Evolutionary conservation across 805 yeast species (phyloP), one percentile per base, ranked within the genome.

Genomic region (Candida qinlingensis): DNA sequence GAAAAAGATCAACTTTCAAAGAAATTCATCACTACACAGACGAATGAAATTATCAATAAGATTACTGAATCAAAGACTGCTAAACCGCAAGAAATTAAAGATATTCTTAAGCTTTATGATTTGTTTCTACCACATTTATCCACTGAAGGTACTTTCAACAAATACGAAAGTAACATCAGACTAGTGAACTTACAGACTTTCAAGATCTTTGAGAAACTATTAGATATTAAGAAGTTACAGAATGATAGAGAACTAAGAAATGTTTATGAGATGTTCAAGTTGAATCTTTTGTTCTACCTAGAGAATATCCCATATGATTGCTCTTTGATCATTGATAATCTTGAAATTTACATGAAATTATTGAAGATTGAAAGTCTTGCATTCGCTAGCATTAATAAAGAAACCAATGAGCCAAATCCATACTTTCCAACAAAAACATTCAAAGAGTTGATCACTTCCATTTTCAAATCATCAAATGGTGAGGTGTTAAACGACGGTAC

Each of bases 361-460:
- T 56, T 81, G 37, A 78, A 69, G 61, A 60, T 74, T 36, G 96
- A 87, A 65, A 72, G 83, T 33, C 61, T 65, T 31, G 64, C 75
- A 60, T 68, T 80, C 59, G 76, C 79, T 7, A 73, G 86, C 11
- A 67, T 70, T 45, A 38, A 53, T 7, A 57, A 55, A 36, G 54
- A 54, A 7, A 39, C 39, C 3, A 54, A 56, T 12, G 44, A 40
- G n/a, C 19, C 38, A 6, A 69, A 72, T 45, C 81, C 85, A 49
- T 81, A 69, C 58, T 88, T 87, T 63, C 86, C 96, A 7, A 77
- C 73, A 35, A 68, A 66, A 41, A 69, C 78, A 9, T 81, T 73
- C 60, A 75, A 65, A 51, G 62, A 62, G 31, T 66, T 78, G 40
- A 67, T 77, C 38, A 41, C 61, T 38, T 60, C 76, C 3, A 54